Evolutionary conservation across 306 rosid species (phyloP), one percentile per base, ranked within the genome.

Genomic region (Begonia masoniana): DNA sequence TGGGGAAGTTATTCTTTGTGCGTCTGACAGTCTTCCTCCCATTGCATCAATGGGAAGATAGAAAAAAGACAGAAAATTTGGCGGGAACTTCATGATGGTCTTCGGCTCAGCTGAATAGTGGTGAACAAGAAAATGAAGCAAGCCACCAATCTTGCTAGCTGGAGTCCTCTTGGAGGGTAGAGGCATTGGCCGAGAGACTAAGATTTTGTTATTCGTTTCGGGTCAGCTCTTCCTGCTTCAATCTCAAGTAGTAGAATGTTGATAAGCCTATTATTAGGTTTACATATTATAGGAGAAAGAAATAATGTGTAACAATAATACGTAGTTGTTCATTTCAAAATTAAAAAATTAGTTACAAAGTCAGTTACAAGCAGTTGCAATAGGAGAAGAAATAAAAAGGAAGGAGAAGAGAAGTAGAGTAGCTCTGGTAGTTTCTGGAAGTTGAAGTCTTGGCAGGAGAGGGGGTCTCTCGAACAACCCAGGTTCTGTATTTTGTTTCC

Each of bases 101-200:
- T 84, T 56, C 68, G 71, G 41, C 88, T 88, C 43, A 82, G 93
- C 63, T 88, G 97, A 93, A 82, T 84, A 15, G 66, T 88, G 14
- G 93, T 74, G 35, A 88, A 88, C 76, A 69, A 52, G 61, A 88
- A 76, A 70, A 79, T 72, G 36, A 84, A 81, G 76, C 88, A 74
- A 73, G 85, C 93, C 50, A 95, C 88, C 6, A 88, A 84, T 78
- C 88, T 88, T 58, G 82, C 97, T 50, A 77, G 97, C 71, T 84
- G 94, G 94, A 73, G 78, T 56, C 88, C 97, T 63, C 74, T 88
- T 10, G 88, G 88, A 5, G 97, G 95, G 57, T 88, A 79, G 47
- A 73, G 97, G 60, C 93, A 88, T 66, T 88, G 97, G 97, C 97
- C 97, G 2, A 88, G 91, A 1, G 97, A 88, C 51, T 73, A 69